Conservation (phyloP, 73 alveolate species). For the Blepharisma stoltei region DNA sequence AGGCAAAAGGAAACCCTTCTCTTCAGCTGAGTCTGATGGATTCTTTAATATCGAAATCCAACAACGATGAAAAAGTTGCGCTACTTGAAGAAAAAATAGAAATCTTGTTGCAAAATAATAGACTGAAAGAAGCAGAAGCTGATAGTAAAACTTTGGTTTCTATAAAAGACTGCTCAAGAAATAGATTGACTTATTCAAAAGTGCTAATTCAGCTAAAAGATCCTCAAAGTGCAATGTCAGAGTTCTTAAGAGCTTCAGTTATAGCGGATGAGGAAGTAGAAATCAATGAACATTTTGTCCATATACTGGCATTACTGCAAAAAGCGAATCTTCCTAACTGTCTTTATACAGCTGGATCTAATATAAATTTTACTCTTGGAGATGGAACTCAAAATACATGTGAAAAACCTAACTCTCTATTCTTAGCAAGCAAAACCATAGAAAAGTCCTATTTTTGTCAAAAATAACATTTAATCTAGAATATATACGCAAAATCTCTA, state of each 20-base stretch:
- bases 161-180: neutral
- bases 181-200: neutral
- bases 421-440: too few species aligned
- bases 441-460: too few species aligned
- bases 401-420: neutral
- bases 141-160: neutral
- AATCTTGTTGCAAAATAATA: neutral
- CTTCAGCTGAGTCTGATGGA: slow-evolving; percentile 21
- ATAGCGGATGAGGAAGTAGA: slow-evolving; percentile 22
- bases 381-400: slow-evolving; percentile 21
- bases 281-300: neutral
- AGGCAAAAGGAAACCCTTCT: slow-evolving; percentile 17
- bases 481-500: too few species aligned
- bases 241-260: neutral
- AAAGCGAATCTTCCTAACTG: neutral
- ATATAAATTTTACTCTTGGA: slow-evolving; percentile 9
- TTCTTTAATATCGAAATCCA: slow-evolving; percentile 1
- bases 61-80: neutral
- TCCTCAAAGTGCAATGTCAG: neutral
- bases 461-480: too few species aligned
- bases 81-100: neutral
- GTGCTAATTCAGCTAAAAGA: slow-evolving; percentile 5
- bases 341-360: neutral
- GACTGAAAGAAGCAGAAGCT: slow-evolving; percentile 16
- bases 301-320: neutral